Evolutionary conservation across 2,329 filamentous ascomycete genomes (phyloP).

Genomic region (Aspergillus pseudonomiae): DNA sequence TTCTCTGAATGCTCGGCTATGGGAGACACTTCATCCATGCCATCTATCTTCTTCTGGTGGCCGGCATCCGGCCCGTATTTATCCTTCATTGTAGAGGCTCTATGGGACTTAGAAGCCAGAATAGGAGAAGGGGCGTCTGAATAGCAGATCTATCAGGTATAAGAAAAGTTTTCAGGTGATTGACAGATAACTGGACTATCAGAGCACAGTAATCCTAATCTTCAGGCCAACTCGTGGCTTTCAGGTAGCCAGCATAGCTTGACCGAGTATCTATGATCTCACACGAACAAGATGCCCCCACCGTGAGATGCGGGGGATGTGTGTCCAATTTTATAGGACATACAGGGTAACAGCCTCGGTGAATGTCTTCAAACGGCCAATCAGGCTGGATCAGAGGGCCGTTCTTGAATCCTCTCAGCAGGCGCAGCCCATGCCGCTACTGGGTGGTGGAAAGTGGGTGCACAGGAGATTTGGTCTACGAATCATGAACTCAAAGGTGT

Average conservation of each 20-base stretch:
- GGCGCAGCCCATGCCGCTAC: background rate
- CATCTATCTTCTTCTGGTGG: background rate
- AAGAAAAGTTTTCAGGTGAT: background rate
- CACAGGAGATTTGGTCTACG: background rate
- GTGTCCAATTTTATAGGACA: background rate
- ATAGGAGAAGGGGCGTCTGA: too few relatives aligned
- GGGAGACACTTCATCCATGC: background rate
- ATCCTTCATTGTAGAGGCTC: background rate
- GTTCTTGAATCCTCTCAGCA: background rate
- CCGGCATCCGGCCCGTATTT: background rate
- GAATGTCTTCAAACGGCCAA: background rate
- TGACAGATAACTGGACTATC: background rate
- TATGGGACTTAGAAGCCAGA: background rate
- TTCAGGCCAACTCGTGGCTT: background rate
- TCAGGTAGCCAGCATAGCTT: background rate
- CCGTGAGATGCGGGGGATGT: background rate
- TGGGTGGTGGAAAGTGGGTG: background rate
- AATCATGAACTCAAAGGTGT: background rate
- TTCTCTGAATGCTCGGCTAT: conserved; percentile 21
- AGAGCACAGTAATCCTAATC: background rate
- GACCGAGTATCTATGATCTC: background rate
- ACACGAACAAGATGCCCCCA: background rate
- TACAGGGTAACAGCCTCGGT: background rate
- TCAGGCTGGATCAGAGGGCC: background rate
- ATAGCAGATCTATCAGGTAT: background rate